Evolutionary conservation across 306 rosid species (phyloP).

Genomic region (Vigna unguiculata): DNA sequence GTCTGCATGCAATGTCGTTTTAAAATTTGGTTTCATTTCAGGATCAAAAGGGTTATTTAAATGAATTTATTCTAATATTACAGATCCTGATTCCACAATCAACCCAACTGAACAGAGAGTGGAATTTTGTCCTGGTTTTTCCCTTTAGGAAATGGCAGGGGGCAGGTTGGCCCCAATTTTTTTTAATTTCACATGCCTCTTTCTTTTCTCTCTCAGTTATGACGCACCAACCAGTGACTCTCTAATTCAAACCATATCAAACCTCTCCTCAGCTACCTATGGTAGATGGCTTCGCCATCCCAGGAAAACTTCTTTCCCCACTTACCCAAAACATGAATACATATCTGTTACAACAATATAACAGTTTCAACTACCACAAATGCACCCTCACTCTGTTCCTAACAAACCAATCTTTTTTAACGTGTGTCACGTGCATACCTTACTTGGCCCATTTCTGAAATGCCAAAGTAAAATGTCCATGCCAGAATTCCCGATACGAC

Average conservation of each 20-base stretch:
- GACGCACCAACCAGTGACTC: constrained; percentile 51
- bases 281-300: constrained; percentile 23
- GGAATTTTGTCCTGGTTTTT: constrained; percentile 43
- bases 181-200: constrained; percentile 40
- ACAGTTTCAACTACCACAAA: constrained; percentile 39
- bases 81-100: constrained; percentile 31
- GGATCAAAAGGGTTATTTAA: constrained; percentile 35
- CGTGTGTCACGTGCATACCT: constrained; percentile 38
- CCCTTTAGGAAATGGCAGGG: constrained; percentile 48
- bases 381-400: constrained; percentile 44
- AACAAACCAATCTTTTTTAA: constrained; percentile 36
- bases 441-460: not conserved
- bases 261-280: not conserved
- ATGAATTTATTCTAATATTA: not conserved
- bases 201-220: constrained; percentile 43
- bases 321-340: constrained; percentile 28
- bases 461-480: constrained; percentile 24
- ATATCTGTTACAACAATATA: not conserved
- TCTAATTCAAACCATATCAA: constrained; percentile 36
- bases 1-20: constrained; percentile 48
- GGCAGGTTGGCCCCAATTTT: constrained; percentile 49
- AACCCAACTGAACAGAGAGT: constrained; percentile 40
- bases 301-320: constrained; percentile 32
- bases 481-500: constrained; percentile 10
- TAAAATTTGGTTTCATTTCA: constrained; percentile 18